phyloP scores from a whole-genome alignment of 495 filamentous ascomycete species.

The Polyplosphaeria fusca region DNA sequence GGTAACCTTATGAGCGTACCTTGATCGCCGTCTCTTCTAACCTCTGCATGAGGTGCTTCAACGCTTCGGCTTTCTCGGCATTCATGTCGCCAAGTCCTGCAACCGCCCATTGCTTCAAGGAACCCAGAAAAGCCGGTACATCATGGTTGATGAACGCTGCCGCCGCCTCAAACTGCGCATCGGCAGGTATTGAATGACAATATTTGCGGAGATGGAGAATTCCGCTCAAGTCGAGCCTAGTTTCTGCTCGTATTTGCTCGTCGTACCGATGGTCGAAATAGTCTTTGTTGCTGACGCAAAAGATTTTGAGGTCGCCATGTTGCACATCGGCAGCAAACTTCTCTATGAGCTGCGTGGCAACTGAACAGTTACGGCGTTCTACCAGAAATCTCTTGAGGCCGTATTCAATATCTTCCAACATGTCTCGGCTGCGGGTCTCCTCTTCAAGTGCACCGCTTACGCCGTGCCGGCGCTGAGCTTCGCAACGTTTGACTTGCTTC shows the following conservation, averaged over 20 bases:
- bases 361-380: conserved; percentile 17
- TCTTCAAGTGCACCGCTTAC: conserved; percentile 15
- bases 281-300: conserved; percentile 22
- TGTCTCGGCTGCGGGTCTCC: conserved; percentile 14
- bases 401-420: conserved; percentile 20
- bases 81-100: not conserved
- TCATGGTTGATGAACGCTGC: conserved; percentile 14
- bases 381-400: conserved; percentile 19
- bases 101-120: conserved; percentile 21
- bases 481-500: conserved; percentile 17
- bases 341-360: conserved; percentile 13
- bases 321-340: conserved; percentile 12
- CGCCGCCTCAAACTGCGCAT: conserved; percentile 14
- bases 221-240: conserved; percentile 21
- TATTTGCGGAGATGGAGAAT: conserved; percentile 17
- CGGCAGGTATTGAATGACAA: conserved; percentile 22
- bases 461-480: conserved; percentile 21
- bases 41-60: conserved; percentile 9
- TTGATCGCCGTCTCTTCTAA: conserved; percentile 11
- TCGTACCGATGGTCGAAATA: conserved; percentile 25
- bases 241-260: conserved; percentile 15
- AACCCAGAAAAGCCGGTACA: conserved; percentile 25
- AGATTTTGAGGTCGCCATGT: conserved; percentile 17
- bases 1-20: conserved; percentile 1
- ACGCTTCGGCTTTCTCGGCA: not conserved